Percentiles rank a stretch among this genome's conserved stretches.
These are phyloP conservation scores for Sodiomyces alkalinus DNA, from an alignment of 2,329 filamentous ascomycete genomes.

Conservation along the genomic window DNA sequence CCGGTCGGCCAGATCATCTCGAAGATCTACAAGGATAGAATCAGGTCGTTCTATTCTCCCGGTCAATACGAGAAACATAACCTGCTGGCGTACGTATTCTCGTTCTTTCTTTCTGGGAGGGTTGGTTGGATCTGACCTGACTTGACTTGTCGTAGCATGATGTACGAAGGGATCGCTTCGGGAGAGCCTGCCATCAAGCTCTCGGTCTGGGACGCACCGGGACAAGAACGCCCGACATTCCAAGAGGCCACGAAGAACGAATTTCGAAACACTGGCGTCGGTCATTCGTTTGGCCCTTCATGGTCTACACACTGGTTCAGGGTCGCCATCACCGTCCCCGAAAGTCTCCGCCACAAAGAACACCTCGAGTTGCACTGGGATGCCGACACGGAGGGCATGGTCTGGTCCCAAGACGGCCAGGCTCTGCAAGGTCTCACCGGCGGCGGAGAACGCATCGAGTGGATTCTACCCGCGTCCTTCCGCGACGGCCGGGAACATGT, in stretches of 20 bases:
- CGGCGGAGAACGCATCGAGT: slow-evolving; percentile 75
- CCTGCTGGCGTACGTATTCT: slow-evolving; percentile 45
- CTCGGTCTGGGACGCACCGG: slow-evolving; percentile 70
- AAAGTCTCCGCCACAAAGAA: slow-evolving; percentile 56
- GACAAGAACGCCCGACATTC: slow-evolving; percentile 69
- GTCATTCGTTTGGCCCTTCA: slow-evolving; percentile 74
- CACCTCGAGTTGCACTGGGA: slow-evolving; percentile 96
- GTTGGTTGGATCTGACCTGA: not conserved
- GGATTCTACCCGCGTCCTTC: slow-evolving; percentile 72
- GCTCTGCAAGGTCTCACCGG: slow-evolving; percentile 87
- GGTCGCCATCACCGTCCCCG: slow-evolving; percentile 62
- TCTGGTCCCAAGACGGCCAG: slow-evolving; percentile 83
- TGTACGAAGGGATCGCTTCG: slow-evolving; percentile 50
- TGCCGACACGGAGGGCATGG: slow-evolving; percentile 80
- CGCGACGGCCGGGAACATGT: slow-evolving; percentile 74
- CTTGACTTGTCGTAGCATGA: slow-evolving; percentile 36
- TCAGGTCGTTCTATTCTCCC: slow-evolving; percentile 62
- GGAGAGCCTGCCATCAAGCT: slow-evolving; percentile 70
- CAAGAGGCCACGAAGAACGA: slow-evolving; percentile 62
- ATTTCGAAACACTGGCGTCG: slow-evolving; percentile 61
- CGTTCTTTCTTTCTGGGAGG: not conserved
- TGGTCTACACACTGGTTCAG: slow-evolving; percentile 99
- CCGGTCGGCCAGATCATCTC: slow-evolving; percentile 67
- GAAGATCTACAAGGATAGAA: slow-evolving; percentile 70
- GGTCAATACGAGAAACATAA: slow-evolving; percentile 70